Conservation (phyloP, 768 basidiomycete genomes). For the Butyriboletus loyo region DNA sequence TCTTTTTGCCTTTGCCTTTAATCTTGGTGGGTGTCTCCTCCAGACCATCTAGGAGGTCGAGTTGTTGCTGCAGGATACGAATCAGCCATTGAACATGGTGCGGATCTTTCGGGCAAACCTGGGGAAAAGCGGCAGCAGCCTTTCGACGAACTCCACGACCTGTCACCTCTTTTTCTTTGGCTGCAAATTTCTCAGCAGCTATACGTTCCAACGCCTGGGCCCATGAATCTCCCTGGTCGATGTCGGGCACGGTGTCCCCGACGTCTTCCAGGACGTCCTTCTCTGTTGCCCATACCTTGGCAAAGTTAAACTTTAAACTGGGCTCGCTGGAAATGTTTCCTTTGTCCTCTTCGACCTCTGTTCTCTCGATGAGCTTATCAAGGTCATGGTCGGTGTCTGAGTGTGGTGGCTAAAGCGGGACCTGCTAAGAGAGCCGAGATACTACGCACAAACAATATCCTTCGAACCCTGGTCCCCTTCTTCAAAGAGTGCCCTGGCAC, state of each 20-base stretch:
- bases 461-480: conserved; percentile 50
- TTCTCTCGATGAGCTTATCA: conserved; percentile 82
- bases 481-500: conserved; percentile 83
- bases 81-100: not conserved
- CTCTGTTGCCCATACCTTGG: conserved; percentile 88
- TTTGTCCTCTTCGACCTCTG: conserved; percentile 68
- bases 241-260: conserved; percentile 44
- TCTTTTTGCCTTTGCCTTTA: conserved; percentile 37
- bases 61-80: conserved; percentile 24
- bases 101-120: conserved; percentile 21
- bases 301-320: conserved; percentile 75
- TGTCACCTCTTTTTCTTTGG: conserved; percentile 49
- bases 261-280: conserved; percentile 70
- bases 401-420: not conserved
- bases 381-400: conserved; percentile 79
- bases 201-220: conserved; percentile 58
- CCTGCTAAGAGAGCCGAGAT: not conserved
- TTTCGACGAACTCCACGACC: conserved; percentile 76
- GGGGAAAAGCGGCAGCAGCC: conserved; percentile 52
- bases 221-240: conserved; percentile 77
- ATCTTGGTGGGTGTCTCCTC: conserved; percentile 38
- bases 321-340: conserved; percentile 47
- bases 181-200: conserved; percentile 39
- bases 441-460: conserved; percentile 65
- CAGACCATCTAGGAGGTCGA: conserved; percentile 31